Evolutionary conservation across 2,329 filamentous ascomycete genomes (phyloP), one percentile per base, ranked within the genome.

Genomic region (Leptographium radiaticola): DNA sequence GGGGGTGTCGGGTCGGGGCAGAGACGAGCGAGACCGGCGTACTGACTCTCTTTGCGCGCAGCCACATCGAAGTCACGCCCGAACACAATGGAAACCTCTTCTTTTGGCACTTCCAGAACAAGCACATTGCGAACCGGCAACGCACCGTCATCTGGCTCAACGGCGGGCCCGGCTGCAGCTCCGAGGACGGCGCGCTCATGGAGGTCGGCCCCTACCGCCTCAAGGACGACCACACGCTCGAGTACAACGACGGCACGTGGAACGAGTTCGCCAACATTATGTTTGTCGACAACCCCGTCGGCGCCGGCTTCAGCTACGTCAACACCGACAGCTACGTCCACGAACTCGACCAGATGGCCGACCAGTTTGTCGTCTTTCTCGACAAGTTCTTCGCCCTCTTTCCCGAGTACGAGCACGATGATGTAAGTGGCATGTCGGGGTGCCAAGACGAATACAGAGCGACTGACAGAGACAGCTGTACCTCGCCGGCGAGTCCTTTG

Each of bases 71-170:
- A 70, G 78, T 98, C 63, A 86, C 83, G 38, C 80, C 86, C 20
- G 83, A 89, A 60, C 80, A 86, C 67, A 89, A 97, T 66, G 91
- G 89, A 61, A 95, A 97, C 68, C 72, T 98, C 18, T 98, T 97
- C 75, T 98, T 98, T 75, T 98, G 93, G 93, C 88, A 96, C 65
- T 96, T 87, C 66, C 83, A 95, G 66, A 97, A 97, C 66, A 80
- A 87, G 61, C 93, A 98, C 68, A 95, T 98, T 61, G 91, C 89
- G 55, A 87, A 97, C 66, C 81, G 79, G 62, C 87, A 93, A 67
- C 81, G 93, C 55, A 95, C 90, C 3, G 86, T 98, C 12, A 83
- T 98, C 64, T 98, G 94, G 93, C 72, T 98, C 55, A 98, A 98
- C 66, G 94, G 93, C 53, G 94, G 93, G 0, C 93, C 93, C 1